Percentiles rank a stretch among this genome's conserved stretches.
phyloP scores from a whole-genome alignment of 495 filamentous ascomycete species.

The Daldinia childiae region DNA sequence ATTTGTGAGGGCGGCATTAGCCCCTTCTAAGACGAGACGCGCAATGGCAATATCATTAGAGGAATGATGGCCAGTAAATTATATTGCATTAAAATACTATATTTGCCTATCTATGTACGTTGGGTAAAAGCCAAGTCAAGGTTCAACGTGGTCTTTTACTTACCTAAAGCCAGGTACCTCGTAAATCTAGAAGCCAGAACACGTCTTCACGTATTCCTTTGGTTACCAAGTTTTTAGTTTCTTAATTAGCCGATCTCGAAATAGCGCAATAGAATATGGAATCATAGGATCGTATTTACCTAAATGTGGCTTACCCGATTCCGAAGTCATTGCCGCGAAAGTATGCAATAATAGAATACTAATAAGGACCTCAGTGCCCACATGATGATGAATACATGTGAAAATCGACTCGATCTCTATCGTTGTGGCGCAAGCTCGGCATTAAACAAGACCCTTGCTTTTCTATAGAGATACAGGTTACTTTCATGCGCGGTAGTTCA shows the following conservation, averaged over 20 bases:
- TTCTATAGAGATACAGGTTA: conserved; percentile 9
- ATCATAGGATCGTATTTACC: conserved; percentile 24
- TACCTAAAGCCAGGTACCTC: neutral
- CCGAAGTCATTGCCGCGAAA: neutral
- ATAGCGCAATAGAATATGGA: conserved; percentile 25
- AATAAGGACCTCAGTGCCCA: neutral
- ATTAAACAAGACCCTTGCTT: conserved; percentile 28
- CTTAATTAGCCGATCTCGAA: conserved; percentile 6
- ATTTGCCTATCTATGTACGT: neutral
- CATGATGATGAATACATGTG: neutral
- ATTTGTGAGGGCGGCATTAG: conserved; percentile 12
- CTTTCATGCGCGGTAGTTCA: conserved; percentile 3
- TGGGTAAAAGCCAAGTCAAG: neutral
- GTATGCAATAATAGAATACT: conserved; percentile 8
- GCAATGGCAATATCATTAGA: conserved; percentile 24
- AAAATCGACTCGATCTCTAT: conserved; percentile 12
- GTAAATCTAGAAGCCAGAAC: neutral
- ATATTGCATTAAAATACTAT: conserved; percentile 21
- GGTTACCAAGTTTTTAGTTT: neutral
- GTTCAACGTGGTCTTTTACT: neutral
- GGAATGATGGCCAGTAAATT: conserved; percentile 28
- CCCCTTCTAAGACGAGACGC: conserved; percentile 22
- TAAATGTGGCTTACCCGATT: conserved; percentile 18
- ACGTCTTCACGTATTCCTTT: neutral
- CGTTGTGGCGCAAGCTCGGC: conserved; percentile 35